Evolutionary conservation across 2,329 filamentous ascomycete species (phyloP).

Genomic region (Juglanconis sp.): DNA sequence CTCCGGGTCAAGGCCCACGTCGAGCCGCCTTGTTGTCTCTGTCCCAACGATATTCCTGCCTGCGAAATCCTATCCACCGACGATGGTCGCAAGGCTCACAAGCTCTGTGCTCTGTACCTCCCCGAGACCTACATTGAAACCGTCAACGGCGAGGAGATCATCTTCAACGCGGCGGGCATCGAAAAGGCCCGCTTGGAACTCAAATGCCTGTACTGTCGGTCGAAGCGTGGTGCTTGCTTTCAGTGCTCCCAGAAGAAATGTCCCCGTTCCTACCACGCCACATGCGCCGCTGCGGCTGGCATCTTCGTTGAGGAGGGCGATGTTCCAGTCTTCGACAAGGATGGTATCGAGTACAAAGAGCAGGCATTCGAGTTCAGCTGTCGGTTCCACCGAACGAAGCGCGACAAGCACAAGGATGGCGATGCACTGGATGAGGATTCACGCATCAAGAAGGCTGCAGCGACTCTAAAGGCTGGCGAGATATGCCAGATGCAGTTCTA

Average conservation of each 20-base stretch:
- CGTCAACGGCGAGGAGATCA: conserved; percentile 66
- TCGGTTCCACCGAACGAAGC: conserved; percentile 87
- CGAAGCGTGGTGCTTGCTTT: conserved; percentile 92
- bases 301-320: conserved; percentile 87
- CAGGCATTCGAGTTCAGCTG: conserved; percentile 92
- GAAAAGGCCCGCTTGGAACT: conserved; percentile 84
- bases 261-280: conserved; percentile 88
- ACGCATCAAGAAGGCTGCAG: conserved; percentile 66
- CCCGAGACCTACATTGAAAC: conserved; percentile 85
- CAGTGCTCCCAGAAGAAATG: conserved; percentile 96
- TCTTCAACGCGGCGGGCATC: conserved; percentile 77
- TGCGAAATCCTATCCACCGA: conserved; percentile 84
- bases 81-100: conserved; percentile 82
- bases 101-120: conserved; percentile 84
- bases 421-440: conserved; percentile 68
- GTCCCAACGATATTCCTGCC: conserved; percentile 82
- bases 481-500: conserved; percentile 84
- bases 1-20: conserved; percentile 68
- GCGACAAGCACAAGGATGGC: conserved; percentile 70
- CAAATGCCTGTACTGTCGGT: conserved; percentile 92
- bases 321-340: conserved; percentile 83
- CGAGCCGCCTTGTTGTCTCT: conserved; percentile 83
- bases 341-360: conserved; percentile 88
- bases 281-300: conserved; percentile 86
- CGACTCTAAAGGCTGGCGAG: conserved; percentile 66